Evolutionary conservation across 148 eudicot species (phyloP).

Genomic region (Diospyros lotus): DNA sequence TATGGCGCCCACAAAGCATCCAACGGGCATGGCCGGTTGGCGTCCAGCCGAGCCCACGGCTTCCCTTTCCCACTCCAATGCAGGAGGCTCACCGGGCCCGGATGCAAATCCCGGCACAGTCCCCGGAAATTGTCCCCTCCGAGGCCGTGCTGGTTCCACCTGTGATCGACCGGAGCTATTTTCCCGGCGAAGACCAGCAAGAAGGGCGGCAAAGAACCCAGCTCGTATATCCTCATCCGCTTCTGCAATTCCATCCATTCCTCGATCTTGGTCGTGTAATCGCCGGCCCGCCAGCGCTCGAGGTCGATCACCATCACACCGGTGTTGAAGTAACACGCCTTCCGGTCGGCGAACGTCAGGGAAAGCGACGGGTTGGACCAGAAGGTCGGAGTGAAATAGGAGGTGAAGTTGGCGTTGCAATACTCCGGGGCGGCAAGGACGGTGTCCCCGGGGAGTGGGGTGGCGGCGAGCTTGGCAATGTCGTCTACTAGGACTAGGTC

Average conservation of each 20-base stretch:
- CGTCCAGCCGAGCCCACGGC: constrained; percentile 33
- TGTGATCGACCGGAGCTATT: constrained; percentile 30
- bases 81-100: constrained; percentile 34
- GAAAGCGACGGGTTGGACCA: constrained; percentile 62
- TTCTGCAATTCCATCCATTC: constrained; percentile 45
- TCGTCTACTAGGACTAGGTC: constrained; percentile 59
- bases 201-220: constrained; percentile 52
- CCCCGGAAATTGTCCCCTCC: constrained; percentile 53
- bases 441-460: constrained; percentile 15
- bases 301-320: constrained; percentile 48
- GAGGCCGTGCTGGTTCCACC: constrained; percentile 43
- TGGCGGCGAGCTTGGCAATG: constrained; percentile 26
- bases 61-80: constrained; percentile 42
- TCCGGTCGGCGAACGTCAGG: constrained; percentile 38
- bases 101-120: constrained; percentile 32
- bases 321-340: constrained; percentile 70
- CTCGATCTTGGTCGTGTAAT: constrained; percentile 26
- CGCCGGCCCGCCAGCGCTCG: constrained; percentile 21
- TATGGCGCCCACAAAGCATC: constrained; percentile 38
- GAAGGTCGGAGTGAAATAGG: constrained; percentile 50
- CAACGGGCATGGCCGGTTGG: constrained; percentile 30
- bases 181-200: constrained; percentile 46
- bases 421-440: constrained; percentile 65
- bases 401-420: constrained; percentile 69
- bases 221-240: constrained; percentile 42